Percentiles rank a stretch among this genome's conserved stretches.
Evolutionary conservation across 768 basidiomycete genomes (phyloP).

Genomic region (Tylopilus felleus): DNA sequence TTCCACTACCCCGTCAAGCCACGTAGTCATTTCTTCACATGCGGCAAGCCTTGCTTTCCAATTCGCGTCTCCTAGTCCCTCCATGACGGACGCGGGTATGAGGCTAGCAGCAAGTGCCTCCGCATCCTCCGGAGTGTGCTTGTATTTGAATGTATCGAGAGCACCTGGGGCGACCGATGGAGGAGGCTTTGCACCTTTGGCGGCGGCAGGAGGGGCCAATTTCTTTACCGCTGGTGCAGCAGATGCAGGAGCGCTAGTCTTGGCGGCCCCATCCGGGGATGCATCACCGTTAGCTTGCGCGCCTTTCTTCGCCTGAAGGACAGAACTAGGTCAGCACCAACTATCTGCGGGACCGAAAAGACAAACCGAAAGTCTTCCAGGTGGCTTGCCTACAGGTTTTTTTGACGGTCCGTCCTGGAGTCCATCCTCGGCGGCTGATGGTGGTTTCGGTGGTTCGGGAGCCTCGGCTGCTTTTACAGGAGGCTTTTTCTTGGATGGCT

Average conservation of each 20-base stretch:
- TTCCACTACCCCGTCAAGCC: slow-evolving; percentile 69
- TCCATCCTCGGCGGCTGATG: slow-evolving; percentile 12
- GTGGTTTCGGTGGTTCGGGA: slow-evolving; percentile 18
- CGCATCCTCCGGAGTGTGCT: slow-evolving; percentile 89
- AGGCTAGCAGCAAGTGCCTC: slow-evolving; percentile 70
- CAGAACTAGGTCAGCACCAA: slow-evolving; percentile 1
- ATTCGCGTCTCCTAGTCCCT: slow-evolving; percentile 78
- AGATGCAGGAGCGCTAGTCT: slow-evolving; percentile 27
- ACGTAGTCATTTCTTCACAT: slow-evolving; percentile 78
- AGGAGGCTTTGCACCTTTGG: slow-evolving; percentile 46
- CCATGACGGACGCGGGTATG: slow-evolving; percentile 67
- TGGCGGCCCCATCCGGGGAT: slow-evolving; percentile 12
- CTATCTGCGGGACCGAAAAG: background rate
- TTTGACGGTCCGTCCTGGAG: slow-evolving; percentile 33
- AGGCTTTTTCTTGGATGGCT: slow-evolving; percentile 37
- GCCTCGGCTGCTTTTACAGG: slow-evolving; percentile 28
- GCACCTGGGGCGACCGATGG: slow-evolving; percentile 48
- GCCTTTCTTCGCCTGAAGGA: slow-evolving; percentile 51
- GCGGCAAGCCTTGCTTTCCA: slow-evolving; percentile 93
- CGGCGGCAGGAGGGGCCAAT: slow-evolving; percentile 35
- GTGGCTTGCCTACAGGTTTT: slow-evolving; percentile 50
- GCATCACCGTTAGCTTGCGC: slow-evolving; percentile 34
- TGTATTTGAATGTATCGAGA: slow-evolving; percentile 87
- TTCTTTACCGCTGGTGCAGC: slow-evolving; percentile 42
- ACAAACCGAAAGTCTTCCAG: slow-evolving; percentile 43